phyloP scores from a whole-genome alignment of 2,329 filamentous ascomycete genomes.

The Fonsecaea multimorphosa region DNA sequence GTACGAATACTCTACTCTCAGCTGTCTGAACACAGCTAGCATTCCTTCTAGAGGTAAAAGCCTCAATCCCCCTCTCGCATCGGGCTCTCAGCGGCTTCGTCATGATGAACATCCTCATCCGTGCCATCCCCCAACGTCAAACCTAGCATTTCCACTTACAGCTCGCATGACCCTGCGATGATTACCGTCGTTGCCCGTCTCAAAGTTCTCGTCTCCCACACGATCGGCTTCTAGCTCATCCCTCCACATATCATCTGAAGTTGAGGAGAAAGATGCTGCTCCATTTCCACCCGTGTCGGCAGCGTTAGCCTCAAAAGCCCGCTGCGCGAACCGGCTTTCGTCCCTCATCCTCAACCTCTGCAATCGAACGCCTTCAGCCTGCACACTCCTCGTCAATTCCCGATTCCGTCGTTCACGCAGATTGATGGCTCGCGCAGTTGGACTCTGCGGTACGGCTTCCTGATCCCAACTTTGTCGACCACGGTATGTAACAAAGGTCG shows the following conservation, averaged over 20 bases:
- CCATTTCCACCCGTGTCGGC: constrained; percentile 8
- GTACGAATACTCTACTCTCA: background rate
- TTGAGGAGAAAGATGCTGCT: constrained; percentile 10
- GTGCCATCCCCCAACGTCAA: constrained; percentile 16
- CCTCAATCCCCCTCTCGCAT: background rate
- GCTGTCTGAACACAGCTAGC: background rate
- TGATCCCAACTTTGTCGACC: constrained; percentile 17
- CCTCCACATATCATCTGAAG: constrained; percentile 31
- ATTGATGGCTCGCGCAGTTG: constrained; percentile 33
- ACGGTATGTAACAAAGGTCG: constrained; percentile 7
- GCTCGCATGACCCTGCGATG: constrained; percentile 26
- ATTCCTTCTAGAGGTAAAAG: background rate
- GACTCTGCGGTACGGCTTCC: constrained; percentile 30
- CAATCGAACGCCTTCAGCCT: constrained; percentile 31
- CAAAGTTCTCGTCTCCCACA: constrained; percentile 40
- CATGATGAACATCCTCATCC: background rate
- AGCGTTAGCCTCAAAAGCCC: constrained; percentile 1
- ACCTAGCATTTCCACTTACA: constrained; percentile 35
- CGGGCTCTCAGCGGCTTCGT: background rate
- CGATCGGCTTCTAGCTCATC: constrained; percentile 38
- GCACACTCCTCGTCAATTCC: constrained; percentile 34
- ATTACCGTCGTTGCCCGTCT: constrained; percentile 14
- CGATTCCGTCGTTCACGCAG: constrained; percentile 33
- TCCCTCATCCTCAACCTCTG: constrained; percentile 29
- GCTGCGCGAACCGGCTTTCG: constrained; percentile 25